Base-by-base conservation (phyloP, 2,329 filamentous ascomycete species). In the Alternaria solani region DNA sequence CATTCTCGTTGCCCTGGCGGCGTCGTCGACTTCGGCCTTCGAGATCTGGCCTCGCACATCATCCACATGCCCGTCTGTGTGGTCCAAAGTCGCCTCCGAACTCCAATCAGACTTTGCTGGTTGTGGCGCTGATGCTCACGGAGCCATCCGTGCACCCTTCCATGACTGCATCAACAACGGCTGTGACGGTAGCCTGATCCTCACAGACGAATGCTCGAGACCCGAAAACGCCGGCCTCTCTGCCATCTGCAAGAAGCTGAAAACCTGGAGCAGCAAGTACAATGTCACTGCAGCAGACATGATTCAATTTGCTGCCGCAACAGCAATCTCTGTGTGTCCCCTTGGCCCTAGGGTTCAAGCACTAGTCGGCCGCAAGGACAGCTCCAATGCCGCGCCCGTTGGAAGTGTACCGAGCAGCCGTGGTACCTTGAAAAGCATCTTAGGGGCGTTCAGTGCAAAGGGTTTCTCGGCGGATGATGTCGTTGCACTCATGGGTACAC, bases 181-280 rank as follows among this genome's bases (percentile, higher is more conserved):
- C 23, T 73, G 71, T 30, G 71, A 75, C 20, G 72, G 71, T 20
- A 68, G 65, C 36, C 60, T 74, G 11, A 67, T 73, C 32, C 57
- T 73, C 11, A 62, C 62, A 4, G 64, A 64, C 18, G 72, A 75
- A 53, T 76, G 71, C 55, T 60, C 64, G 23, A 70, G 78, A 9
- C n/a, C 65, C 0, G 75, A 79, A 41, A 78, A 87, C 65, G 67
- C 62, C 3, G 83, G 83, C 0, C 75, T 87, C 2, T 62, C 74
- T 47, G 71, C 71, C 3, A 82, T 83, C 34, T 79, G 78, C n/a
- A 61, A 64, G 4, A 75, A 78, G 51, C 73, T 82, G 1, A 66
- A 71, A 38, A 57, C 63, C 7, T 78, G 81, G 75, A 78, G 78
- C 38, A 66, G 67, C 18, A 75, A 80, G 51, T 82, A 80, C 61